Evolutionary conservation across 2,329 filamentous ascomycete genomes (phyloP).

Genomic region (Teratosphaeria gauchensis): DNA sequence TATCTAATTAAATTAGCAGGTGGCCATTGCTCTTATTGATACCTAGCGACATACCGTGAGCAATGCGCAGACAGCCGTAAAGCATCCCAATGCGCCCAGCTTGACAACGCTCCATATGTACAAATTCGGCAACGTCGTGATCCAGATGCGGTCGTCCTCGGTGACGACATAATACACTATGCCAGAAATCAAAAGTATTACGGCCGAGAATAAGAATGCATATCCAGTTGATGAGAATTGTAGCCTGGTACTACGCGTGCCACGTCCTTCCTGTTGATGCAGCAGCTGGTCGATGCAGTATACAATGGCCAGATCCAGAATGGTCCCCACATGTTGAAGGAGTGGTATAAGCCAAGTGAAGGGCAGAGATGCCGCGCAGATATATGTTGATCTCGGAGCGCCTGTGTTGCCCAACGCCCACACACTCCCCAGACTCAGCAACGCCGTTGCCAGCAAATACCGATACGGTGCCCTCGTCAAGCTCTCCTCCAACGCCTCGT

Average conservation of each 20-base stretch:
- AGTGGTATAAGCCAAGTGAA: conserved; percentile 26
- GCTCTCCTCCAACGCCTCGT: conserved; percentile 22
- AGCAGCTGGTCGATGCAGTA: conserved; percentile 22
- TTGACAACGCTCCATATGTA: conserved; percentile 29
- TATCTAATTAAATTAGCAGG: conserved; percentile 25
- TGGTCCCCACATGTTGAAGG: conserved; percentile 28
- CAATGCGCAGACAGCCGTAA: conserved; percentile 19
- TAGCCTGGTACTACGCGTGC: conserved; percentile 5
- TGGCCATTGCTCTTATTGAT: neutral
- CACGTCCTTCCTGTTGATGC: conserved; percentile 9
- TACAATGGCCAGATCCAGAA: conserved; percentile 35
- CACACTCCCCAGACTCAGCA: conserved; percentile 32
- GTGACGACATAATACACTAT: conserved; percentile 27
- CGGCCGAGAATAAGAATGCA: conserved; percentile 26
- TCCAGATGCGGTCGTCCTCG: conserved; percentile 30
- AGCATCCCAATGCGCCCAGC: conserved; percentile 17
- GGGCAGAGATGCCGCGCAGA: conserved; percentile 35
- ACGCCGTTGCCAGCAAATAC: conserved; percentile 29
- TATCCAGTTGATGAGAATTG: conserved; percentile 17
- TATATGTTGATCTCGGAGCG: conserved; percentile 37
- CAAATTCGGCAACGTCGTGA: conserved; percentile 26
- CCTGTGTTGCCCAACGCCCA: conserved; percentile 26
- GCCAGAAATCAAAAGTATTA: conserved; percentile 28
- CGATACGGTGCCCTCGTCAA: conserved; percentile 27
- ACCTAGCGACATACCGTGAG: conserved; percentile 20